A percentile compares a stretch with the other conserved stretches of the same genome.
These are phyloP conservation scores for Lentinus polychrous DNA, from an alignment of 1,284 basidiomycete species.

Conservation along the genomic window DNA sequence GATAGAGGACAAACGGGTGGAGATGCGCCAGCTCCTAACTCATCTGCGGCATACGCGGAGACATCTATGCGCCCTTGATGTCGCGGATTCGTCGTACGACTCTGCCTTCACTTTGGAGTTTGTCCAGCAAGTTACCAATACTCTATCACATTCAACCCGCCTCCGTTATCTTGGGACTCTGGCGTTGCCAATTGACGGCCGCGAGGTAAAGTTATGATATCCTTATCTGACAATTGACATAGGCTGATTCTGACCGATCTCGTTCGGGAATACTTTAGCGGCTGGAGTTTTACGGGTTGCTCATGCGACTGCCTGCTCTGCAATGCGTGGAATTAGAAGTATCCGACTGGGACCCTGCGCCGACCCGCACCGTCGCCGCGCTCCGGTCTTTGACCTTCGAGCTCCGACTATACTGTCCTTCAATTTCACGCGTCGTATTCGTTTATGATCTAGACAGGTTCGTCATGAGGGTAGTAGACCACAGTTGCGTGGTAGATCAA, in stretches of 20 bases:
- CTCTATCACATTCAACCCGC: slow-evolving; percentile 27
- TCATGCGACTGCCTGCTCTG: slow-evolving; percentile 44
- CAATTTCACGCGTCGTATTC: slow-evolving; percentile 44
- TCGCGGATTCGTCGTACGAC: slow-evolving; percentile 53
- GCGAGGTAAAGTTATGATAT: slow-evolving; percentile 27
- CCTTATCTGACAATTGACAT: slow-evolving; percentile 8
- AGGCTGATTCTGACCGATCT: not conserved
- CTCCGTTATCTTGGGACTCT: slow-evolving; percentile 57
- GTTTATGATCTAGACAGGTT: slow-evolving; percentile 55
- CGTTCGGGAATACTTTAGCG: slow-evolving; percentile 31
- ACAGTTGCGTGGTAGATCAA: slow-evolving; percentile 33
- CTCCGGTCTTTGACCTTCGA: slow-evolving; percentile 51
- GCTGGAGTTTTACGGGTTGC: slow-evolving; percentile 49
- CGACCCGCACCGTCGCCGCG: slow-evolving; percentile 36
- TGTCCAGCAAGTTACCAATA: slow-evolving; percentile 32
- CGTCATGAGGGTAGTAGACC: slow-evolving; percentile 36
- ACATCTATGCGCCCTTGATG: slow-evolving; percentile 43
- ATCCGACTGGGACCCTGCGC: slow-evolving; percentile 55
- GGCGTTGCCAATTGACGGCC: slow-evolving; percentile 45
- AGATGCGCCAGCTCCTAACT: slow-evolving; percentile 40
- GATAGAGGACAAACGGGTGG: slow-evolving; percentile 39
- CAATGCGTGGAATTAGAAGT: slow-evolving; percentile 55
- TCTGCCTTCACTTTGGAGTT: slow-evolving; percentile 47
- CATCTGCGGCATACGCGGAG: slow-evolving; percentile 36
- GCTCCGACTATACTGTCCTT: slow-evolving; percentile 49